phyloP scores from a whole-genome alignment of 495 filamentous ascomycete species.

The Emericellopsis terricola region DNA sequence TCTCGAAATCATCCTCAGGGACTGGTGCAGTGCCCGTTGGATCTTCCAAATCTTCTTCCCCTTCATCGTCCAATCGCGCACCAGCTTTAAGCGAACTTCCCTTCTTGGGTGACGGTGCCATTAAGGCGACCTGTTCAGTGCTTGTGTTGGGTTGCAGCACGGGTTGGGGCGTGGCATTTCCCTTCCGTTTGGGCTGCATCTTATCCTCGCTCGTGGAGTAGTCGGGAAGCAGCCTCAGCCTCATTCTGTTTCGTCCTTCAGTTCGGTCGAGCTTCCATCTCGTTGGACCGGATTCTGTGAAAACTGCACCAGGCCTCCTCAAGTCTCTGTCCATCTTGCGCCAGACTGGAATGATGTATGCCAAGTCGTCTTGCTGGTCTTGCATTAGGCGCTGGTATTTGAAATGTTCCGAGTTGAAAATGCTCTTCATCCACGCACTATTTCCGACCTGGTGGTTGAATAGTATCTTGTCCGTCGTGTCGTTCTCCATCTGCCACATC shows the following conservation, averaged over 20 bases:
- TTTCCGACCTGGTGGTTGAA: constrained; percentile 68
- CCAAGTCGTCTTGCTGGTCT: constrained; percentile 77
- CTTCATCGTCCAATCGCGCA: constrained; percentile 1
- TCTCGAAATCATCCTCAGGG: constrained; percentile 78
- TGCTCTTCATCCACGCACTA: constrained; percentile 83
- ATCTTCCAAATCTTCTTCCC: constrained; percentile 9
- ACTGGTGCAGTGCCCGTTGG: too few relatives aligned
- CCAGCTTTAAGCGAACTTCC: background rate
- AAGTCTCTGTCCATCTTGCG: constrained; percentile 56
- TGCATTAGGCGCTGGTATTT: constrained; percentile 77
- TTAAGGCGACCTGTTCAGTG: too few relatives aligned
- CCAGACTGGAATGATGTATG: constrained; percentile 55
- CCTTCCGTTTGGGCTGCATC: constrained; percentile 71
- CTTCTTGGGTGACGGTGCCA: constrained; percentile 4
- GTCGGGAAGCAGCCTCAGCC: constrained; percentile 68
- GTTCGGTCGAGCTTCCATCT: constrained; percentile 92
- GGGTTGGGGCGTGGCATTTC: constrained; percentile 11
- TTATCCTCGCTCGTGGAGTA: constrained; percentile 45
- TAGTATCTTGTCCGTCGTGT: constrained; percentile 47
- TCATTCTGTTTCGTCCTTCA: constrained; percentile 90
- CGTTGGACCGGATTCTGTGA: constrained; percentile 40
- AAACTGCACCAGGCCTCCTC: constrained; percentile 56
- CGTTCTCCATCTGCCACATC: constrained; percentile 53
- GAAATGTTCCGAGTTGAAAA: constrained; percentile 76
- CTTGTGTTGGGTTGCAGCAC: constrained; percentile 25